A percentile compares a stretch with the other conserved stretches of the same genome.
These are phyloP conservation scores for Penicillium aurantiogriseum DNA, from an alignment of 2,329 filamentous ascomycete genomes.

Conservation along the genomic window DNA sequence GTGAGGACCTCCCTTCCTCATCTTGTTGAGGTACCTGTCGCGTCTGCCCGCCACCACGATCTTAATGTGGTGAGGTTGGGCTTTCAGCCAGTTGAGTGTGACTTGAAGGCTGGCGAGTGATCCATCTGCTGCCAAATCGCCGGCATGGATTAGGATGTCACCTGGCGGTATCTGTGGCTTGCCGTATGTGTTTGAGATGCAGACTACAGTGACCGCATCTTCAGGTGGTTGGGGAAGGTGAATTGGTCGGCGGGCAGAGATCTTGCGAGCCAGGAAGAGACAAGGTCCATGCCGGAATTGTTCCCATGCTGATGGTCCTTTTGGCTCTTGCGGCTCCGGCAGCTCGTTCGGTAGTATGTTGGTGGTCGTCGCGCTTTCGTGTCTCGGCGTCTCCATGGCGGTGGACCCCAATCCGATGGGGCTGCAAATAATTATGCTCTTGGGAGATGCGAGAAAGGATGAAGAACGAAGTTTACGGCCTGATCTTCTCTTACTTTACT, in stretches of 20 bases:
- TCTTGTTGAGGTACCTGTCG: background rate
- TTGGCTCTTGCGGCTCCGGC: too few species aligned
- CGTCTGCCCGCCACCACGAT: background rate
- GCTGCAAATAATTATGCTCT: background rate
- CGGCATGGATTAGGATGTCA: background rate
- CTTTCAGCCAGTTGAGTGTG: background rate
- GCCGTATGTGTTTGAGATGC: background rate
- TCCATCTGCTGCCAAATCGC: background rate
- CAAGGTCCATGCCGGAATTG: background rate
- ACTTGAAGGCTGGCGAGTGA: background rate
- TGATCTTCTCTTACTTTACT: too few species aligned
- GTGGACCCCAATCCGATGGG: background rate
- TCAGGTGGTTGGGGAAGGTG: background rate
- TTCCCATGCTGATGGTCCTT: background rate
- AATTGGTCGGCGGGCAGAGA: background rate
- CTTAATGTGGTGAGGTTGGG: background rate
- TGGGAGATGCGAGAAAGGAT: background rate
- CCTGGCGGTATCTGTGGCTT: background rate
- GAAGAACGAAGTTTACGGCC: background rate
- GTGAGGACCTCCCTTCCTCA: background rate
- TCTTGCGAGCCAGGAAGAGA: constrained; percentile 1
- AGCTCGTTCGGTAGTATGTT: background rate
- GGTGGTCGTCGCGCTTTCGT: too few species aligned
- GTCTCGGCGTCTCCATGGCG: too few species aligned
- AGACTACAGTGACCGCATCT: background rate